Base-by-base conservation (phyloP, 495 filamentous ascomycete genomes). In the Aspergillus coremiiformis region DNA sequence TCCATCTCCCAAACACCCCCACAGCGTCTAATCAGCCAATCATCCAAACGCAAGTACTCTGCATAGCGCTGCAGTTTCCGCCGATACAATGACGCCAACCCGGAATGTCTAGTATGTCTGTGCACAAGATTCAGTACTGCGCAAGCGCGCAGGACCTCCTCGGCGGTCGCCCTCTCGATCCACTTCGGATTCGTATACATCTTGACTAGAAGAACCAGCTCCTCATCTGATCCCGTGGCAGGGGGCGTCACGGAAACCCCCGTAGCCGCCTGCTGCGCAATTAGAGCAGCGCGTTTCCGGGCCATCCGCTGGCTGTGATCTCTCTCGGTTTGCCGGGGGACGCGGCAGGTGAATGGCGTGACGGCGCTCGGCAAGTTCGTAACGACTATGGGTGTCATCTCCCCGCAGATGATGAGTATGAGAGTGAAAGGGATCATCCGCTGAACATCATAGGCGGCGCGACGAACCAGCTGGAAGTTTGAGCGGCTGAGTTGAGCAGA, bases 371-470 rank as follows among this genome's bases (percentile, higher is more conserved):
- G 67, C n/a, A 86, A 71, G 5, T 85, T 65, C 0, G 85, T 76
- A 0, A 95, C 64, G 6, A 93, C 63, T 1, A 96, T 55, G 0
- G 91, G 89, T 6, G 89, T 88, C 64, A 93, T 83, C 62, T 96
- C 92, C 3, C 89, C 93, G 62, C 84, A 89, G 32, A 94, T 39
- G 0, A 90, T 48, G 1, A 95, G 73, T 3, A 95, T 62, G 3
- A 95, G 19, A 0, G 63, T 79, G 64, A 98, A 96, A 3, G 84
- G 62, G 3, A 89, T 87, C 26, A 96, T 74, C n/a, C 86, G 81
- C 0, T 73, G 69, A 9, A 85, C 68, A 63, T 96, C 93, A 58
- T 86, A 78, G 8, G 70, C 66, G 10, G 78, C 78, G 44, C 89
- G 78, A n/a, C 58, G 64, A 27, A 89, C 60, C 10, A 92, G 72